These are phyloP conservation scores for Tanacetum coccineum DNA, from an alignment of 129 eudicot genomes.

Conservation along the genomic window DNA sequence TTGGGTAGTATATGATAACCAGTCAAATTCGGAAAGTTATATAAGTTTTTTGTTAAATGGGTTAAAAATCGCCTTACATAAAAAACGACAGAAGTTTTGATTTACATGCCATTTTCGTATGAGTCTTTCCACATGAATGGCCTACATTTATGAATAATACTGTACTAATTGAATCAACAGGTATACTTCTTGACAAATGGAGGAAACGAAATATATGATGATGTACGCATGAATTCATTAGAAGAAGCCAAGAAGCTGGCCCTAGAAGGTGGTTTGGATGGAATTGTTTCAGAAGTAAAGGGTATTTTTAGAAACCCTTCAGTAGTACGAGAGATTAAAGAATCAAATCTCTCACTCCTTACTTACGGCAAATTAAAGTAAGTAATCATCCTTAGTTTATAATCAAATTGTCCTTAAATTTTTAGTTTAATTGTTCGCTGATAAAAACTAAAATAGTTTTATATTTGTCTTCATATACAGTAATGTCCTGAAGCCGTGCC, in stretches of 20 bases:
- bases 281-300: constrained; percentile 81
- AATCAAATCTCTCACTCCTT: constrained; percentile 65
- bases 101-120: no score
- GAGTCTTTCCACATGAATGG: background rate
- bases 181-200: constrained; percentile 77
- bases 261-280: constrained; percentile 66
- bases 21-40: no score
- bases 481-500: constrained; percentile 73
- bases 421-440: no score
- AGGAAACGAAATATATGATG: constrained; percentile 58
- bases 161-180: background rate
- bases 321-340: constrained; percentile 67
- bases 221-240: constrained; percentile 70
- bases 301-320: constrained; percentile 74
- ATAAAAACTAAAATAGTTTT: background rate
- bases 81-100: no score
- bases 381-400: constrained; percentile 10
- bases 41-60: no score
- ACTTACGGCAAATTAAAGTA: constrained; percentile 83
- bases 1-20: background rate
- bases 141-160: background rate
- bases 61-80: background rate
- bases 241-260: constrained; percentile 75
- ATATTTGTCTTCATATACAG: constrained; percentile 29
- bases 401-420: constrained; percentile 16